A percentile compares a stretch with the other conserved stretches of the same genome.
Evolutionary conservation across 2,329 filamentous ascomycete species (phyloP).

Genomic region (Orbilia quercus): DNA sequence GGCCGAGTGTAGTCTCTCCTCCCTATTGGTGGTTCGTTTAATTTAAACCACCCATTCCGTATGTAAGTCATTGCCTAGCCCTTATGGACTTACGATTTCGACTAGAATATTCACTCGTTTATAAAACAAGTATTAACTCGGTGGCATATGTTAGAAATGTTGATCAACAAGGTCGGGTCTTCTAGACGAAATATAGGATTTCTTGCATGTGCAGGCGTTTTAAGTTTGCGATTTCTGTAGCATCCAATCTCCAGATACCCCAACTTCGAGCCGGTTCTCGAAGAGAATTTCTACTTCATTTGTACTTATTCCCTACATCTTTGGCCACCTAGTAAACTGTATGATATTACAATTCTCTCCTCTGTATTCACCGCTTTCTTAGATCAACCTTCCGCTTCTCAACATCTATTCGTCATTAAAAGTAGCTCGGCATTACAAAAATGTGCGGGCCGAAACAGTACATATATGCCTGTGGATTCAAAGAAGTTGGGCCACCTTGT

Average conservation of each 20-base stretch:
- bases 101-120: too few species aligned
- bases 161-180: too few species aligned
- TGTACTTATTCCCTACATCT: not conserved
- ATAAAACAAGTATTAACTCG: too few species aligned
- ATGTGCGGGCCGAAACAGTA: conserved; percentile 47
- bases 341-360: not conserved
- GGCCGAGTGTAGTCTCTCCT: too few species aligned
- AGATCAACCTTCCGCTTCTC: not conserved
- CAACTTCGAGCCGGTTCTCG: not conserved
- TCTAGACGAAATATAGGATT: not conserved
- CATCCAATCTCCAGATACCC: not conserved
- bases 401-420: not conserved
- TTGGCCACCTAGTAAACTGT: not conserved
- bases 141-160: too few species aligned
- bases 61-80: too few species aligned
- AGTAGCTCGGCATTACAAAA: not conserved
- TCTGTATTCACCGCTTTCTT: not conserved
- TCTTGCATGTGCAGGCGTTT: not conserved
- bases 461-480: conserved; percentile 35
- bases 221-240: too few species aligned
- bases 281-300: not conserved
- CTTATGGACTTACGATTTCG: too few species aligned
- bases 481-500: conserved; percentile 18
- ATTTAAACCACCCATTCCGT: too few species aligned
- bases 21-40: too few species aligned